Evolutionary conservation across 2,329 filamentous ascomycete species (phyloP).

Genomic region (Cadophora luteo-olivacea): DNA sequence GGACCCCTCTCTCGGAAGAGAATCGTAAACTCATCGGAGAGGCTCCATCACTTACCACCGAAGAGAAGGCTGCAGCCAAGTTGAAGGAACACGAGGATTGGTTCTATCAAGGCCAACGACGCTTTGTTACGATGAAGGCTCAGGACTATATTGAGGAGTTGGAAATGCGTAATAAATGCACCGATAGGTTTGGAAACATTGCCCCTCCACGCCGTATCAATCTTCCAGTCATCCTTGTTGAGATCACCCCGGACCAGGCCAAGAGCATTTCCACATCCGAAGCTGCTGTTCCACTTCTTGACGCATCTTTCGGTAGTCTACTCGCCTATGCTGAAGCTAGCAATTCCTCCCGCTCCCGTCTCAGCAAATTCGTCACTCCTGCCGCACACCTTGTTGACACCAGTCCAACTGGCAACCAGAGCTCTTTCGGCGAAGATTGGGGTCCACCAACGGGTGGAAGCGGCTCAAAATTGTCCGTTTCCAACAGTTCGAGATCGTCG

Average conservation of each 20-base stretch:
- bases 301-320: slow-evolving; percentile 39
- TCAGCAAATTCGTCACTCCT: slow-evolving; percentile 36
- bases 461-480: background rate
- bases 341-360: slow-evolving; percentile 25
- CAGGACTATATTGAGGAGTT: slow-evolving; percentile 32
- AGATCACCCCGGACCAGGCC: slow-evolving; percentile 37
- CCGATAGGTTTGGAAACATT: slow-evolving; percentile 31
- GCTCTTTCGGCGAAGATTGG: slow-evolving; percentile 43
- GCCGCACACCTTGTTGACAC: slow-evolving; percentile 39
- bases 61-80: slow-evolving; percentile 23
- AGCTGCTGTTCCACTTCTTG: slow-evolving; percentile 37
- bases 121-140: slow-evolving; percentile 36
- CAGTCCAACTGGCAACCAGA: slow-evolving; percentile 37
- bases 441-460: slow-evolving; percentile 27
- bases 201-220: slow-evolving; percentile 31
- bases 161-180: slow-evolving; percentile 2
- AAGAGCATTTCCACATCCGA: slow-evolving; percentile 35
- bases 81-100: slow-evolving; percentile 36
- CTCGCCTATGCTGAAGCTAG: slow-evolving; percentile 37
- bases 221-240: slow-evolving; percentile 22
- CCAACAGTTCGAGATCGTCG: slow-evolving; percentile 3
- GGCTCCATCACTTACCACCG: slow-evolving; percentile 14
- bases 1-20: slow-evolving; percentile 28
- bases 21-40: slow-evolving; percentile 28
- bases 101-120: slow-evolving; percentile 42